A percentile compares a stretch with the other conserved stretches of the same genome.
Evolutionary conservation across 169 alveolate species (phyloP).

Genomic region (Plasmodium adleri): DNA sequence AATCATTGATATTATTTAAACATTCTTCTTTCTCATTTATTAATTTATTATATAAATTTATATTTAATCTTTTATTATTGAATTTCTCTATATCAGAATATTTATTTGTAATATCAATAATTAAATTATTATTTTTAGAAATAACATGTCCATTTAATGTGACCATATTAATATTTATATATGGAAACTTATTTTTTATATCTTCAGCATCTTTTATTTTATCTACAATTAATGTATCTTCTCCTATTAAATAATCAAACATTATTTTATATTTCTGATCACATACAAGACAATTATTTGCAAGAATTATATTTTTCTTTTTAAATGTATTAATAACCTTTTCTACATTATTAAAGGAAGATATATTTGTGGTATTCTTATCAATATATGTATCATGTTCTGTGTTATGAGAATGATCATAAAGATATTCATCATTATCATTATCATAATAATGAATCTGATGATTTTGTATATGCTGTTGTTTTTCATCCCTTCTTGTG

Average conservation of each 20-base stretch:
- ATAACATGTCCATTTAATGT: conserved; percentile 52
- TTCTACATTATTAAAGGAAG: conserved; percentile 1
- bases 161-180: conserved; percentile 38
- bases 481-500: too few relatives aligned
- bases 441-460: background rate
- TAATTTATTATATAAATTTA: conserved; percentile 38
- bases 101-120: conserved; percentile 34
- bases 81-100: conserved; percentile 23
- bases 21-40: conserved; percentile 48
- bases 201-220: conserved; percentile 55
- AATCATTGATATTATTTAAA: conserved; percentile 7
- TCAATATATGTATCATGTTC: too few relatives aligned
- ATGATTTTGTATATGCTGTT: background rate
- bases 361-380: background rate
- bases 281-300: conserved; percentile 62
- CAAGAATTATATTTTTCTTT: conserved; percentile 44
- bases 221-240: conserved; percentile 33
- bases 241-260: conserved; percentile 51
- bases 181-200: conserved; percentile 23
- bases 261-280: conserved; percentile 23
- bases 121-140: conserved; percentile 49
- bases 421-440: background rate
- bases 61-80: conserved; percentile 15
- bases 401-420: background rate
- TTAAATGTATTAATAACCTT: conserved; percentile 28